Conservation (phyloP, 306 rosid genomes). For the Vachellia collinsii region DNA sequence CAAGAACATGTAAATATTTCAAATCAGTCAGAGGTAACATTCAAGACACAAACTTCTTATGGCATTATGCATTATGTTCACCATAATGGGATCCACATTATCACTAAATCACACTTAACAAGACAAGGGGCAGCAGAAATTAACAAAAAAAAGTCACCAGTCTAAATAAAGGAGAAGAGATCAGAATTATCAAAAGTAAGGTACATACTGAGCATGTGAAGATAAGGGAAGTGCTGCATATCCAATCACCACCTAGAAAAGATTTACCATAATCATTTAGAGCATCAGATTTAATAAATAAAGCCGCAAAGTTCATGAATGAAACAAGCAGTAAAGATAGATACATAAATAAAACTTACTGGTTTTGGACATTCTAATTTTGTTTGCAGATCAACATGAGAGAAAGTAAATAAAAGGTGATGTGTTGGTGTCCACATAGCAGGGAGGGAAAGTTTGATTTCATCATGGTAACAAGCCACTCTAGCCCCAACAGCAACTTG, state of each 20-base stretch:
- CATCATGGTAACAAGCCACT: conserved; percentile 83
- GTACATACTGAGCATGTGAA: conserved; percentile 90
- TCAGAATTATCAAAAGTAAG: conserved; percentile 34
- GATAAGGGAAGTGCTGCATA: conserved; percentile 91
- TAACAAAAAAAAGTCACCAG: conserved; percentile 13
- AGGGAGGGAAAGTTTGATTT: conserved; percentile 92
- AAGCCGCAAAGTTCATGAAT: conserved; percentile 12
- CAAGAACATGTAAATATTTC: conserved; percentile 3
- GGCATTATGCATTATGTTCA: neutral
- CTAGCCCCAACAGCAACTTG: conserved; percentile 94
- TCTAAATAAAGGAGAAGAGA: conserved; percentile 32
- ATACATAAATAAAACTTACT: conserved; percentile 48
- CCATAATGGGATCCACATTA: neutral
- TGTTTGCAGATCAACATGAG: conserved; percentile 92
- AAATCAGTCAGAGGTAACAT: conserved; percentile 8
- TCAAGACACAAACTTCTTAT: conserved; percentile 3
- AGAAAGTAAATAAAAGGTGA: conserved; percentile 89
- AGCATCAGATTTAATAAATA: conserved; percentile 24
- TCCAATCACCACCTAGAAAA: conserved; percentile 86
- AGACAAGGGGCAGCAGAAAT: conserved; percentile 17
- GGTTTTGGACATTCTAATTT: conserved; percentile 95
- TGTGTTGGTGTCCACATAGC: conserved; percentile 93
- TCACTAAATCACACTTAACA: conserved; percentile 8
- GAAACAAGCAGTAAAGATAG: conserved; percentile 34
- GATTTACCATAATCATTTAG: conserved; percentile 39